phyloP scores from a whole-genome alignment of 768 basidiomycete genomes.

The Coprinellus micaceus region DNA sequence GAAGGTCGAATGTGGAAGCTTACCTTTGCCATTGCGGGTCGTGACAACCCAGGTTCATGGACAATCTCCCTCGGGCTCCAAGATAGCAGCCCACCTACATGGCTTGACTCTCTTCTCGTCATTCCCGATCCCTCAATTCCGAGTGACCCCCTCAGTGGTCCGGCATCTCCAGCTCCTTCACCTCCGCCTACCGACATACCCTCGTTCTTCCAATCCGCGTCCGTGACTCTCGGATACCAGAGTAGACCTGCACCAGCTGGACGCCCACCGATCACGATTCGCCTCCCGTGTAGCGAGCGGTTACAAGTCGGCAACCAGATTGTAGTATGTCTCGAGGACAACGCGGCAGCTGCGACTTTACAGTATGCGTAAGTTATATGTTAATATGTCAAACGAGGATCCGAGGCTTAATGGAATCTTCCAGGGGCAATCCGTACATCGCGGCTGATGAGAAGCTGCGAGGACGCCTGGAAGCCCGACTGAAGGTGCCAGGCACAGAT shows the following conservation, averaged over 20 bases:
- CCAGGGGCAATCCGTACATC: slow-evolving; percentile 45
- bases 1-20: slow-evolving; percentile 59
- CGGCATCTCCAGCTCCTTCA: slow-evolving; percentile 4
- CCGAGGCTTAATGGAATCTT: too few relatives aligned
- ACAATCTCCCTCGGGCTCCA: slow-evolving; percentile 48
- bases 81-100: slow-evolving; percentile 57
- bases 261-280: not conserved
- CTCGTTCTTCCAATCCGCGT: slow-evolving; percentile 8
- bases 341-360: slow-evolving; percentile 39
- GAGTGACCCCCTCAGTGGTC: slow-evolving; percentile 5
- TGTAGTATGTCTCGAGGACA: slow-evolving; percentile 39
- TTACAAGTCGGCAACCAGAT: slow-evolving; percentile 40
- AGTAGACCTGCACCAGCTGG: not conserved
- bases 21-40: slow-evolving; percentile 35
- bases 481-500: slow-evolving; percentile 37
- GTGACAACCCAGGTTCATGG: slow-evolving; percentile 35
- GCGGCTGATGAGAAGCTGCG: slow-evolving; percentile 42
- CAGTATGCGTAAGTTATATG: slow-evolving; percentile 48
- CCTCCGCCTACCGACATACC: not conserved
- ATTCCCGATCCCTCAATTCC: slow-evolving; percentile 32
- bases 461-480: slow-evolving; percentile 42
- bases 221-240: slow-evolving; percentile 3
- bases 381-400: too few relatives aligned
- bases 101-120: slow-evolving; percentile 49
- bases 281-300: not conserved